These are phyloP conservation scores for Hansenula sp. DNA, from an alignment of 1,139 yeast species.

Conservation along the genomic window DNA sequence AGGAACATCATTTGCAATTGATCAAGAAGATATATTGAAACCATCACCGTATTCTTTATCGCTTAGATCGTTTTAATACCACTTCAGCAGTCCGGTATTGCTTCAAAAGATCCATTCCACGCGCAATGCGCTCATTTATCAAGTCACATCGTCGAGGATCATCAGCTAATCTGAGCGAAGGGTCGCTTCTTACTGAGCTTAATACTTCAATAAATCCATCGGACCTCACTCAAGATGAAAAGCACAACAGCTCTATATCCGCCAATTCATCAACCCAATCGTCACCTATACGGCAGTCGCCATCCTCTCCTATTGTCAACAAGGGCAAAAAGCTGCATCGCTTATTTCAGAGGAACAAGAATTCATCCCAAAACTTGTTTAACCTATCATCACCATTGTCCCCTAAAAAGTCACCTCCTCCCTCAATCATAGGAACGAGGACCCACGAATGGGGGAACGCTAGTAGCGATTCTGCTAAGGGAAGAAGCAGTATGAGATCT, in stretches of 20 bases:
- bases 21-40: no score
- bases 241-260: neutral
- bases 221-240: neutral
- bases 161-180: constrained; percentile 18
- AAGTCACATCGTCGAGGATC: constrained; percentile 32
- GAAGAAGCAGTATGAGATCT: neutral
- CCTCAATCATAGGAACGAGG: constrained; percentile 34
- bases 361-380: constrained; percentile 17
- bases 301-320: constrained; percentile 9
- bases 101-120: no score
- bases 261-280: constrained; percentile 3
- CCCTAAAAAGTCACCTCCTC: constrained; percentile 22
- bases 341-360: constrained; percentile 18
- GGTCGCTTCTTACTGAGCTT: neutral
- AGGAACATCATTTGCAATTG: neutral
- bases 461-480: constrained; percentile 7
- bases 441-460: constrained; percentile 36
- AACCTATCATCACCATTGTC: constrained; percentile 17
- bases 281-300: constrained; percentile 8
- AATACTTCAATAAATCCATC: constrained; percentile 7
- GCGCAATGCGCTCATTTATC: constrained; percentile 32
- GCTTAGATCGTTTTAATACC: no score
- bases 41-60: no score
- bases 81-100: neutral
- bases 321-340: constrained; percentile 18